A percentile compares a stretch with the other conserved stretches of the same genome.
Evolutionary conservation across 2,329 filamentous ascomycete genomes (phyloP).

Genomic region (Claviceps cyperi): DNA sequence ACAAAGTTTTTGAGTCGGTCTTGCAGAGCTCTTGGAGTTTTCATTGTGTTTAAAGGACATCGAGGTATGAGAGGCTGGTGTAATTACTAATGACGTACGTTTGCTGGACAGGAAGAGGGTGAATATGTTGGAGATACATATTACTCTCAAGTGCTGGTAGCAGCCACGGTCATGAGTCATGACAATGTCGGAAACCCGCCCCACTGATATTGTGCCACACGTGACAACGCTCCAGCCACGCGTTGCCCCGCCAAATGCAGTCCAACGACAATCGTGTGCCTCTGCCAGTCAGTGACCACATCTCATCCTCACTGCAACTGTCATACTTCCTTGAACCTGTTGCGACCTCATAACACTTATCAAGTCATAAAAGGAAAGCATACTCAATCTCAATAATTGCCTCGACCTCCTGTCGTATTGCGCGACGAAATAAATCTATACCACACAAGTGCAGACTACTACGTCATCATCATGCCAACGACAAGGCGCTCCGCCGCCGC

Average conservation of each 20-base stretch:
- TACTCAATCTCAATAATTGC: not conserved
- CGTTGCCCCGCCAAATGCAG: constrained; percentile 39
- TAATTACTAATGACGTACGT: too few species aligned
- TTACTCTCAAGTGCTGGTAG: too few species aligned
- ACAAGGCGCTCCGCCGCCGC: constrained; percentile 33
- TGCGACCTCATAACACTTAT: not conserved
- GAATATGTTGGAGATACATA: too few species aligned
- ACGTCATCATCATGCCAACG: constrained; percentile 28
- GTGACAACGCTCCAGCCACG: constrained; percentile 33
- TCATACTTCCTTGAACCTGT: not conserved
- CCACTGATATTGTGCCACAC: constrained; percentile 17
- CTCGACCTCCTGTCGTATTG: not conserved
- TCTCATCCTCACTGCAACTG: too few species aligned
- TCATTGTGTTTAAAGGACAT: too few species aligned
- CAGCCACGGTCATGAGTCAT: too few species aligned
- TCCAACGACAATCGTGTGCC: not conserved
- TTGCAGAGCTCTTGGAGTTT: too few species aligned
- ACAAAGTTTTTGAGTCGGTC: not conserved
- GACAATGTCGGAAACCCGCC: too few species aligned
- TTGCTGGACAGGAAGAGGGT: too few species aligned
- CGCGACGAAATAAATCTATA: too few species aligned
- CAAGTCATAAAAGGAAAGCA: not conserved
- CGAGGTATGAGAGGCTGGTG: too few species aligned
- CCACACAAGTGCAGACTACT: not conserved
- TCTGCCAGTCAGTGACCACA: too few species aligned